Evolutionary conservation across 257 asterid species (phyloP), one percentile per base, ranked within the genome.

Genomic region (Przewalskia tangutica): DNA sequence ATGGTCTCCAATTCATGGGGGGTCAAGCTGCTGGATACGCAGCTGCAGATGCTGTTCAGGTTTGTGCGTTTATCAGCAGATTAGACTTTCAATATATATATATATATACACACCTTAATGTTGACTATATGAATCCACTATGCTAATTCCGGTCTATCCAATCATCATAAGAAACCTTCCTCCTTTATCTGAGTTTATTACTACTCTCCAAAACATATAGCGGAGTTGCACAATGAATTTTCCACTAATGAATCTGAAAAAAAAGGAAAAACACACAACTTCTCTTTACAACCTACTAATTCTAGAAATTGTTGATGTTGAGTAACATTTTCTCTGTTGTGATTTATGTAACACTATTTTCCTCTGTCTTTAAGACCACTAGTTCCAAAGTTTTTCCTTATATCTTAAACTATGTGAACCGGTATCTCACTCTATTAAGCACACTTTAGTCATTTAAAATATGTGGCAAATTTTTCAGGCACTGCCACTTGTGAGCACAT

Each of bases 31-130:
- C 99, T 67, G 99, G 99, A 51, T 95, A 95, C 18, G 98, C 99
- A 66, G 99, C 99, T 73, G 99, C 99, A 11, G 99, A 94, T 77
- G 99, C 99, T 3, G 99, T 95, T 81, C 98, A 94, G 98, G 98
- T 94, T 27, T 82, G 88, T 86, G 17, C 77, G 14, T 17, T 36
- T 62, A 4, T 68, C 70, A 6, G 2, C 51, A 7, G 7, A 44
- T 77, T 5, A 18, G 16, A 18, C 65, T 66, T 11, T 36, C 53
- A 3, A 2, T 38, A 4, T 38, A 38, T 0, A 27, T 27, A 27
- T 27, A 27, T 27, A 27, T 27, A 27, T 27, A 27, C 1, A 58
- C 8, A 9, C 32, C 40, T 44, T 27, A 23, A 46, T 23, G 8
- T 48, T 4, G 7, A 23, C 16, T 73, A 3, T 13, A 23, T 50